Evolutionary conservation across 305 asterid species (phyloP).

Genomic region (Solanum chacoense): DNA sequence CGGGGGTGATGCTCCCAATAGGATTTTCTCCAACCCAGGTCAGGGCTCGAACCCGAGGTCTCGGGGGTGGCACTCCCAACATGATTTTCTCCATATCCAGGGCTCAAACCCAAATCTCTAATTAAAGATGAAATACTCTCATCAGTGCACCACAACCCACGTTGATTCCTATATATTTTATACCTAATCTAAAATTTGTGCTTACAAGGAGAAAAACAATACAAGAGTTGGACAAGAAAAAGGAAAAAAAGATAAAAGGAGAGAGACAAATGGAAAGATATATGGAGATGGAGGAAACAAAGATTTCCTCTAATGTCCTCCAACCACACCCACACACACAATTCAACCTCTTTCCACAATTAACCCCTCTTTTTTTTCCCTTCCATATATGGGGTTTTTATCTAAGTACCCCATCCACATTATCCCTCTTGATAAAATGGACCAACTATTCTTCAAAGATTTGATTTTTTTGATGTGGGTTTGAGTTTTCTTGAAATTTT

Average conservation of each 20-base stretch:
- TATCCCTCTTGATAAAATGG: neutral
- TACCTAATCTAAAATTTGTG: neutral
- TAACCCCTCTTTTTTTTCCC: neutral
- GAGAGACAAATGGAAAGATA: neutral
- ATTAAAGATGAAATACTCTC: too few relatives aligned
- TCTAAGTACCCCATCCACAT: neutral
- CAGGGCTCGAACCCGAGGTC: too few relatives aligned
- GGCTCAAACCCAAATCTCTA: too few relatives aligned
- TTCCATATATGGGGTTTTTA: neutral
- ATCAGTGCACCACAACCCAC: too few relatives aligned
- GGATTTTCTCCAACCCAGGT: too few relatives aligned
- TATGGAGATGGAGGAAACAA: neutral
- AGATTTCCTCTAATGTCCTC: neutral
- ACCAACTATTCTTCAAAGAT: neutral
- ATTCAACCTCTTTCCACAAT: neutral
- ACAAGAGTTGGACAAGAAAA: neutral
- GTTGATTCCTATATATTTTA: too few relatives aligned
- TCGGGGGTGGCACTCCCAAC: too few relatives aligned
- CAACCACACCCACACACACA: neutral
- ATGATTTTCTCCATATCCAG: too few relatives aligned
- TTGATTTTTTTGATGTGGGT: neutral
- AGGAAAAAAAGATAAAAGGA: neutral
- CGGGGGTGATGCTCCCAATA: too few relatives aligned
- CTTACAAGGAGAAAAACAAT: neutral
- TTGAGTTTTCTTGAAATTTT: neutral